Base-by-base conservation (phyloP, 257 asterid species). In the Ilex aquifolium region DNA sequence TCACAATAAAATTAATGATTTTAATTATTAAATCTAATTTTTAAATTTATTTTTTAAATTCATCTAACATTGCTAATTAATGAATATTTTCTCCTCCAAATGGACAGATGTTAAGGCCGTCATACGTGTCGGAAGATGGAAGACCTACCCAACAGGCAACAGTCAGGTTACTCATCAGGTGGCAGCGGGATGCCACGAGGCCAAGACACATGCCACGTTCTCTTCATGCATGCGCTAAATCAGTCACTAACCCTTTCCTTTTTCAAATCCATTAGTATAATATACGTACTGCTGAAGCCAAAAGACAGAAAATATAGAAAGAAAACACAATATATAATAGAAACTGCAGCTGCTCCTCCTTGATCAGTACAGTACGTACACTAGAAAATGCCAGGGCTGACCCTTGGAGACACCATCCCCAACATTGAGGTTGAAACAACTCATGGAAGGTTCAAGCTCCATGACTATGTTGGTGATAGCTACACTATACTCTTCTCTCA, bases 401-500 rank as follows among this genome's bases (percentile, higher is more conserved):
- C 96, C 32, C 76, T 91, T 2, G 98, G 98, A 5, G 98, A 91
- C 80, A 55, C 76, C 0, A 75, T 91, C 56, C 98, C 98, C 0
- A 70, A 88, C 52, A 83, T 91, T 0, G 70, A 79, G 50, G 85
- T 91, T 1, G 90, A 91, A 50, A 88, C 98, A n/a, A 88, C 96
- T 0, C 92, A 83, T 2, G 98, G 96, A 16, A 84, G 44, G 31
- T 49, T 91, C 80, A 80, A 69, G 48, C 95, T 92, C 73, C 95
- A 85, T 48, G 95, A 89, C 57, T 89, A 70, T 40, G 85, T 89
- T 27, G 73, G 6, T 69, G 62, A 83, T 30, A 32, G 73, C 56
- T 89, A 80, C 80, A 74, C 87, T 74, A 80, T 88, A 79, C 65
- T 91, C 72, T 88, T 91, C 68, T 91, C 98, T 50, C 96, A 88